Conservation (phyloP, 768 basidiomycete genomes). For the Lentinula aciculospora region DNA sequence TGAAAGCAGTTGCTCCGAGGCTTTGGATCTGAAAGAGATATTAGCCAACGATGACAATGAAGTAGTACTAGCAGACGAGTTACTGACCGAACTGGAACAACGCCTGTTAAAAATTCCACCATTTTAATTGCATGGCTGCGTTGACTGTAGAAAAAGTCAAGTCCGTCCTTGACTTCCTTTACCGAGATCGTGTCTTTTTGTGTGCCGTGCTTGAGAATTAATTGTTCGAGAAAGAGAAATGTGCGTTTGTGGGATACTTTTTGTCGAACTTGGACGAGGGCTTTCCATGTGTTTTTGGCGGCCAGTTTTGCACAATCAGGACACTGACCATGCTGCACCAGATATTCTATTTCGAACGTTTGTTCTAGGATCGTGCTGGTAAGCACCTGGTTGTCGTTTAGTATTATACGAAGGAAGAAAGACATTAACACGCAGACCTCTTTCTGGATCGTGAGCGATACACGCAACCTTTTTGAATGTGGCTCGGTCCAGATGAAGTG, state of each 20-base stretch:
- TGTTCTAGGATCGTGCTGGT: slow-evolving; percentile 95
- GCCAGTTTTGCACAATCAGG: slow-evolving; percentile 90
- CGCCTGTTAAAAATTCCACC: slow-evolving; percentile 86
- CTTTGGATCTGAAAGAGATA: slow-evolving; percentile 61
- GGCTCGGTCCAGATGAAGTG: slow-evolving; percentile 99
- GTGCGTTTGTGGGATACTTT: slow-evolving; percentile 98
- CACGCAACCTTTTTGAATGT: slow-evolving; percentile 86
- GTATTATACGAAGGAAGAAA: background rate
- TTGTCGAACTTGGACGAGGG: slow-evolving; percentile 96
- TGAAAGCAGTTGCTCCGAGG: slow-evolving; percentile 92
- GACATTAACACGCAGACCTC: slow-evolving; percentile 55
- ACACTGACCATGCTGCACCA: slow-evolving; percentile 94
- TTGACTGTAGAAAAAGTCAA: slow-evolving; percentile 95
- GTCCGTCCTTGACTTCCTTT: slow-evolving; percentile 88
- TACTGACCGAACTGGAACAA: slow-evolving; percentile 81
- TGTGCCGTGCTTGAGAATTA: slow-evolving; percentile 93
- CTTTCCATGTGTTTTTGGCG: slow-evolving; percentile 99
- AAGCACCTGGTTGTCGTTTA: slow-evolving; percentile 55
- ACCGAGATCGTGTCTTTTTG: slow-evolving; percentile 95
- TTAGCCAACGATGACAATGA: background rate
- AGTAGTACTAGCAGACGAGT: background rate
- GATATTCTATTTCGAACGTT: slow-evolving; percentile 93
- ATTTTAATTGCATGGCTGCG: slow-evolving; percentile 93
- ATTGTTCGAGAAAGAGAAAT: slow-evolving; percentile 94
- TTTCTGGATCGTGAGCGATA: slow-evolving; percentile 97